A percentile compares a stretch with the other conserved stretches of the same genome.
Evolutionary conservation across 2,329 filamentous ascomycete species (phyloP).

Genomic region (Apiospora rasikravindrae): DNA sequence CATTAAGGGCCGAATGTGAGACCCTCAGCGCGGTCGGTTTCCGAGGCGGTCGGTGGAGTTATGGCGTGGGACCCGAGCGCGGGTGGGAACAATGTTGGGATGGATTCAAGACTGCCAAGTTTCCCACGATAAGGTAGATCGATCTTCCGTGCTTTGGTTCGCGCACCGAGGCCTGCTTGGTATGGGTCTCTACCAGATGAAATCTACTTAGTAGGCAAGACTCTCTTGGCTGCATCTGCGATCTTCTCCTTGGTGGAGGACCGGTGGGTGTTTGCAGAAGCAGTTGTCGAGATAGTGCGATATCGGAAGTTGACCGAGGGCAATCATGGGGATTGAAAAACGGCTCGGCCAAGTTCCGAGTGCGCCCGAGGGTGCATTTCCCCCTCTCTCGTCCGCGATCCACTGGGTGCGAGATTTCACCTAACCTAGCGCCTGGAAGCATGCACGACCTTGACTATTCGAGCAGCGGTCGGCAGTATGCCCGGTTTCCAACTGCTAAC

Average conservation of each 20-base stretch:
- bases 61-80: neutral
- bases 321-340: neutral
- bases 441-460: neutral
- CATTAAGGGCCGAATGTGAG: conserved; percentile 8
- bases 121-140: neutral
- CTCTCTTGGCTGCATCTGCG: neutral
- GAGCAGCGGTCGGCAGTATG: neutral
- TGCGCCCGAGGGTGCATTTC: neutral
- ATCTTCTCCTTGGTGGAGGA: neutral
- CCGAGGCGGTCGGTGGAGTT: neutral
- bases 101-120: neutral
- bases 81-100: neutral
- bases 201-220: neutral
- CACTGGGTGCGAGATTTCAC: too few species aligned
- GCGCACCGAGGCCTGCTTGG: neutral
- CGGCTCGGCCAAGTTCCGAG: neutral
- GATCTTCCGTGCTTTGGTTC: neutral
- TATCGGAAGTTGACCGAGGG: neutral
- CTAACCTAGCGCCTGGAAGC: neutral
- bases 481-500: neutral
- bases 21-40: neutral
- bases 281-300: neutral
- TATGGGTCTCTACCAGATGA: neutral
- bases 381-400: neutral
- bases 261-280: neutral